These are phyloP conservation scores for Anisodus acutangulus DNA, from an alignment of 257 asterid genomes.

Conservation along the genomic window DNA sequence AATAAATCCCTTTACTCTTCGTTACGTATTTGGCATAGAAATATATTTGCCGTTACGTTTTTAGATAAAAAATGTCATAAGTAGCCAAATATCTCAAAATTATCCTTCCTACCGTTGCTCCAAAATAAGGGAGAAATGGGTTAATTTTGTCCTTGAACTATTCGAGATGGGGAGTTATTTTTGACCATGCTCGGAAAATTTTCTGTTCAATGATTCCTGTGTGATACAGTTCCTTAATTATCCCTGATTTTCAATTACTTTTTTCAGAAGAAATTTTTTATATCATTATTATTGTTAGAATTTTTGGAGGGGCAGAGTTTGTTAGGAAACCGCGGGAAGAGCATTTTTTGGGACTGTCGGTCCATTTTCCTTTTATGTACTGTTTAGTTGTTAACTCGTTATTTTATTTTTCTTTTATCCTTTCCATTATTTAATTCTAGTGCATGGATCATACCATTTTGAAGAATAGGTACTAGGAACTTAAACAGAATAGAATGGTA, in stretches of 20 bases:
- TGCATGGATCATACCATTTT: not conserved
- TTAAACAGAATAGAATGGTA: not conserved
- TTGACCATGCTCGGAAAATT: not conserved
- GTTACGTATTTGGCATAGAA: too few species aligned
- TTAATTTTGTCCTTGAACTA: too few species aligned
- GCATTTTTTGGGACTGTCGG: not conserved
- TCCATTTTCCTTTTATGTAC: not conserved
- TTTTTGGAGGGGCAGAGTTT: not conserved
- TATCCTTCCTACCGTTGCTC: too few species aligned
- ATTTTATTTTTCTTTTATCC: not conserved
- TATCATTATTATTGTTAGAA: not conserved
- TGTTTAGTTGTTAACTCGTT: not conserved
- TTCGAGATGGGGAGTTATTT: too few species aligned
- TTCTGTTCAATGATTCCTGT: not conserved
- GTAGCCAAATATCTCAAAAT: too few species aligned
- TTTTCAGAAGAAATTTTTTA: not conserved
- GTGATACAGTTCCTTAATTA: not conserved
- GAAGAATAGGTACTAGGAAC: conserved; percentile 7
- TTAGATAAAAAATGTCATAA: too few species aligned
- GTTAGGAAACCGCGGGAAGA: not conserved
- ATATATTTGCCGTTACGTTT: too few species aligned
- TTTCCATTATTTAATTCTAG: not conserved
- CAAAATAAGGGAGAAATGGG: too few species aligned
- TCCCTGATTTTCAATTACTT: not conserved
- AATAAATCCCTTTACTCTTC: too few species aligned